These are phyloP conservation scores for Cocos nucifera DNA, from an alignment of 176 grass and related monocot genomes.

Conservation along the genomic window DNA sequence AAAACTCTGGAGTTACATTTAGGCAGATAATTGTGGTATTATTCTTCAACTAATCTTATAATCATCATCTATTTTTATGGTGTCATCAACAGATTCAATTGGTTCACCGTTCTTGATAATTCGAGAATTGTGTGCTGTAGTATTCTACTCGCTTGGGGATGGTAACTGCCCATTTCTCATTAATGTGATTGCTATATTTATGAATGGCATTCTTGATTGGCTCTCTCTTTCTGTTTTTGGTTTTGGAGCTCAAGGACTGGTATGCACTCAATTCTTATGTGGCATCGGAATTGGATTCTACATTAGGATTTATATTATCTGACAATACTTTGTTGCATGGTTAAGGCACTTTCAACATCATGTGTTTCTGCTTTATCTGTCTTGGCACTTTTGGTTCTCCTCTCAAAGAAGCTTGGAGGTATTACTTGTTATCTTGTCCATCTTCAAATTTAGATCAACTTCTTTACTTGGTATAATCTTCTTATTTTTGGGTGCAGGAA, in stretches of 20 bases:
- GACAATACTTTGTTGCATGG: background rate
- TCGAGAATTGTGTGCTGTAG: background rate
- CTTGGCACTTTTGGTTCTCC: background rate
- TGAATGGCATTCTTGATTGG: constrained; percentile 7
- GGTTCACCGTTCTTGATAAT: constrained; percentile 3
- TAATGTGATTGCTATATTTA: background rate
- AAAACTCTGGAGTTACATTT: no score
- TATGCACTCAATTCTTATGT: background rate
- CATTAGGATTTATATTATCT: background rate
- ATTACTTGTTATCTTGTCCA: background rate
- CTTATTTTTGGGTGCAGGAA: background rate
- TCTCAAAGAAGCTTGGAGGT: constrained; percentile 8
- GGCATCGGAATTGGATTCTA: background rate
- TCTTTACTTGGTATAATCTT: background rate
- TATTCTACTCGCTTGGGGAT: constrained; percentile 7
- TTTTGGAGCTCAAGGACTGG: constrained; percentile 3
- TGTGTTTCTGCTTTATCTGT: constrained; percentile 5
- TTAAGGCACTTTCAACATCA: constrained; percentile 5
- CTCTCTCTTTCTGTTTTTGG: constrained; percentile 4
- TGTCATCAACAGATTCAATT: background rate
- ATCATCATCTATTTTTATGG: background rate
- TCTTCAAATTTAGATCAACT: background rate
- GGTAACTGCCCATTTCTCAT: background rate
- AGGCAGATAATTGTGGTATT: no score
- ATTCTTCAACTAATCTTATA: no score